Conservation (phyloP, 768 basidiomycete species). For the Hydnomerulius pinastri region DNA sequence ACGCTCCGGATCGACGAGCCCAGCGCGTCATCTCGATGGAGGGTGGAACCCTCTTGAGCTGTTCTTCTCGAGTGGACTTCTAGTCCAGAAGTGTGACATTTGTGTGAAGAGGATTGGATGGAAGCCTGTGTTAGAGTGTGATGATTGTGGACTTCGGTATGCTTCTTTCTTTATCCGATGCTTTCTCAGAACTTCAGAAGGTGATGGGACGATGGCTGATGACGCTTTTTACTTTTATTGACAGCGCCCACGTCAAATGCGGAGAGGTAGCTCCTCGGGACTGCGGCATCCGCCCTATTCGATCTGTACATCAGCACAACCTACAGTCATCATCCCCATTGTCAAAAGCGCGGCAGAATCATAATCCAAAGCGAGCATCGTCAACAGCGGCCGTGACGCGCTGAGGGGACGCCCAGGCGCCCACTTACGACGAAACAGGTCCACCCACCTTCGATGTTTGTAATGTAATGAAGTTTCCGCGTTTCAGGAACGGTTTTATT, state of each 20-base stretch:
- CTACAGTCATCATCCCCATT: conserved; percentile 23
- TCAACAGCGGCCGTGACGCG: conserved; percentile 23
- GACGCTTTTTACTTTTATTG: conserved; percentile 15
- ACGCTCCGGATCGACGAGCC: conserved; percentile 39
- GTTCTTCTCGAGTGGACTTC: conserved; percentile 71
- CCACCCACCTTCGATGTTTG: conserved; percentile 9
- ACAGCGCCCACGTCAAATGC: conserved; percentile 83
- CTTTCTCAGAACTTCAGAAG: conserved; percentile 9
- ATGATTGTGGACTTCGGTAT: conserved; percentile 82
- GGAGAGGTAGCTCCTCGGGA: conserved; percentile 80
- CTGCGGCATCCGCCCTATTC: conserved; percentile 60
- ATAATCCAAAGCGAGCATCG: conserved; percentile 29
- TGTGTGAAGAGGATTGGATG: conserved; percentile 82
- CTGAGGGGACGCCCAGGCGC: conserved; percentile 24
- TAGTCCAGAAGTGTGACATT: conserved; percentile 79
- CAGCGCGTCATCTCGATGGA: conserved; percentile 30
- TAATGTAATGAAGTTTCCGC: conserved; percentile 6
- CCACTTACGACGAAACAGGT: conserved; percentile 6
- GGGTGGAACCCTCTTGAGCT: conserved; percentile 80
- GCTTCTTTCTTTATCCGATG: conserved; percentile 22
- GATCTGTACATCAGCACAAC: conserved; percentile 26
- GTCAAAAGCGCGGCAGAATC: conserved; percentile 28
- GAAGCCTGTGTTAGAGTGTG: conserved; percentile 85
- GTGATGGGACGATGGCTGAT: conserved; percentile 19
- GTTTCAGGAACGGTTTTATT: conserved; percentile 12